Base-by-base conservation (phyloP, 202 grass and related monocot species). In the Panicum hallii region DNA sequence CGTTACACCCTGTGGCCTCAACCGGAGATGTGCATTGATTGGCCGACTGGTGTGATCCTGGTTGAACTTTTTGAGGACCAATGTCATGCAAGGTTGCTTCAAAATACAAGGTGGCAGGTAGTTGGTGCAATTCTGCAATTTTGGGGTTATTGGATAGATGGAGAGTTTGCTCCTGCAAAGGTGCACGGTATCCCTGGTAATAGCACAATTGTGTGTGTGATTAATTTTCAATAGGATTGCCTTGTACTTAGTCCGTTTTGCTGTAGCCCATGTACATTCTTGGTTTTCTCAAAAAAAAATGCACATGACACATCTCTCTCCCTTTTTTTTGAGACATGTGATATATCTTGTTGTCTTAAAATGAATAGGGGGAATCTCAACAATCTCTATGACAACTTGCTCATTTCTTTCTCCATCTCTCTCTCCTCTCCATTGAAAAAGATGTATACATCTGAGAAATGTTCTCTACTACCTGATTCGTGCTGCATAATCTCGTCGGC, bases 221-320 rank as follows among this genome's bases (percentile, higher is more conserved):
- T 73, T 66, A 4, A 34, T 84, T 17, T 65, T 16, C 11, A 34
- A 53, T 9, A 68, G 23, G 22, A 19, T 30, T 67, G 28, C 23
- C 68, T 40, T 87, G 74, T 90, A 60, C 43, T 80, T 84, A 80
- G 75, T 63, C 63, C 10, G 38, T 36, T 75, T 64, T 64, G 10
- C 30, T 46, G 40, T 43, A 79, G 28, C 63, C 54, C 16, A 23
- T 70, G 50, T 54, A 9, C 8, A 76, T 30, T 41, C 23, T 19
- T 65, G 14, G 44, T 38, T 38, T 38, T 38, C 2, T 0, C 36
- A 38, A 38, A 38, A 38, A 38, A 38, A 38, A 32, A 4, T 2
- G 5, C 5, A 3, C 36, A 38, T 4, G 36, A 3, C 36, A 38
- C 36, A 38, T 4, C 36, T 38, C 36, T 38, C 2, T 38, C 36